Evolutionary conservation across 2,329 filamentous ascomycete genomes (phyloP).

Genomic region (Epichloe elymi): DNA sequence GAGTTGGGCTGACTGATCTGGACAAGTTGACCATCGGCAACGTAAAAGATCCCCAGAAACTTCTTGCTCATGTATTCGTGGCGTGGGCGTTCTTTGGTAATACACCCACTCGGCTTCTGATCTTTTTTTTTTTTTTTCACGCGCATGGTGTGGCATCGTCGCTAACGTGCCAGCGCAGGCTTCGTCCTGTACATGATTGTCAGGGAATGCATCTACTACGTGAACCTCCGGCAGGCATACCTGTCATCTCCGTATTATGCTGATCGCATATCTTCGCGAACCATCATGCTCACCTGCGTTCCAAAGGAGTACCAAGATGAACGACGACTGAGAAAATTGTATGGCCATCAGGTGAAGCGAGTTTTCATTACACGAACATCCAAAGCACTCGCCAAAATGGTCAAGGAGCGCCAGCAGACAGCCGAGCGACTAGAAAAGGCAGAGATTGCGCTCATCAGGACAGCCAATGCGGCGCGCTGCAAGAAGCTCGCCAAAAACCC

Average conservation of each 20-base stretch:
- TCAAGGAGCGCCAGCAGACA: constrained; percentile 67
- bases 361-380: constrained; percentile 76
- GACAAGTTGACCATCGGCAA: constrained; percentile 73
- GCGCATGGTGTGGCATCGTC: neutral
- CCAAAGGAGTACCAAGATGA: constrained; percentile 67
- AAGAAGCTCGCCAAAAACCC: constrained; percentile 20
- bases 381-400: constrained; percentile 64
- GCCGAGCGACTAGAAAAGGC: constrained; percentile 75
- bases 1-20: constrained; percentile 49
- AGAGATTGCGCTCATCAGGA: constrained; percentile 72
- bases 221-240: constrained; percentile 88
- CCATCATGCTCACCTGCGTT: constrained; percentile 79
- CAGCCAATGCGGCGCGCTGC: constrained; percentile 57
- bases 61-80: constrained; percentile 71
- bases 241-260: constrained; percentile 74
- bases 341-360: constrained; percentile 67
- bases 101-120: neutral
- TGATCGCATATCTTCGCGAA: constrained; percentile 76
- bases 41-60: constrained; percentile 43
- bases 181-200: constrained; percentile 85
- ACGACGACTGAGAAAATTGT: constrained; percentile 63
- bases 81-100: constrained; percentile 61
- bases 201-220: constrained; percentile 79
- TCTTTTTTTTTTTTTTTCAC: neutral
- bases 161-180: constrained; percentile 26